Conservation (phyloP, 2,329 filamentous ascomycete genomes). For the Exutisphaerella laricina region DNA sequence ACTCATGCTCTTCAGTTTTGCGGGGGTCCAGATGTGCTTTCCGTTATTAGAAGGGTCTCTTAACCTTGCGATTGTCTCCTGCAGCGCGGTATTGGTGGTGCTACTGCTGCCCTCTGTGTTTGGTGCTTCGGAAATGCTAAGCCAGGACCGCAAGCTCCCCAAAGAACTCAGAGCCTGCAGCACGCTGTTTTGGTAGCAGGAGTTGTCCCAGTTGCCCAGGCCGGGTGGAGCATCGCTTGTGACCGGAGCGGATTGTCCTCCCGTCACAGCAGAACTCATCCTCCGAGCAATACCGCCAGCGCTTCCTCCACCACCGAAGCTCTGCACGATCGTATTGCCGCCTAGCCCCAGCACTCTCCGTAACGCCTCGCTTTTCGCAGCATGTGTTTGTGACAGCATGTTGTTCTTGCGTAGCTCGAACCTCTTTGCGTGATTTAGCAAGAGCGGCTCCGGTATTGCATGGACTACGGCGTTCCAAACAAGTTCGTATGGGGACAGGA, state of each 20-base stretch:
- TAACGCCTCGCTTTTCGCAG: constrained; percentile 36
- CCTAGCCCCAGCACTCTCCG: constrained; percentile 36
- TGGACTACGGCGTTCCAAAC: constrained; percentile 59
- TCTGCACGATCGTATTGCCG: constrained; percentile 34
- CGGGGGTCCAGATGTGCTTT: constrained; percentile 72
- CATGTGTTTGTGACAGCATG: constrained; percentile 31
- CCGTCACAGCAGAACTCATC: constrained; percentile 17
- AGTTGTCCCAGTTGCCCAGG: constrained; percentile 87
- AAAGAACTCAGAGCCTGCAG: constrained; percentile 67
- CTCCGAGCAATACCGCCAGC: constrained; percentile 28
- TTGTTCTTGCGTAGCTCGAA: constrained; percentile 26
- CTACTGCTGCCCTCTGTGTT: constrained; percentile 11
- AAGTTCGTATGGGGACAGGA: constrained; percentile 43
- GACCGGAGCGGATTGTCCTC: constrained; percentile 18
- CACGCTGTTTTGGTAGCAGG: constrained; percentile 96
- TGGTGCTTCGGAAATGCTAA: constrained; percentile 12
- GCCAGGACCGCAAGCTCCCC: constrained; percentile 33
- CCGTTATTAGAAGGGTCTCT: constrained; percentile 67
- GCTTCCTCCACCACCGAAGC: constrained; percentile 31
- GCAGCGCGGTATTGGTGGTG: constrained; percentile 45
- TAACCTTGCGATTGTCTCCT: constrained; percentile 62
- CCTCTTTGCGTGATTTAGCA: constrained; percentile 51
- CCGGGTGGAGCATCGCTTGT: constrained; percentile 49
- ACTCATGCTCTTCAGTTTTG: constrained; percentile 81
- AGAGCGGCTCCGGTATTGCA: constrained; percentile 50